Base-by-base conservation (phyloP, 305 asterid genomes). In the Caryopteris hybrid region DNA sequence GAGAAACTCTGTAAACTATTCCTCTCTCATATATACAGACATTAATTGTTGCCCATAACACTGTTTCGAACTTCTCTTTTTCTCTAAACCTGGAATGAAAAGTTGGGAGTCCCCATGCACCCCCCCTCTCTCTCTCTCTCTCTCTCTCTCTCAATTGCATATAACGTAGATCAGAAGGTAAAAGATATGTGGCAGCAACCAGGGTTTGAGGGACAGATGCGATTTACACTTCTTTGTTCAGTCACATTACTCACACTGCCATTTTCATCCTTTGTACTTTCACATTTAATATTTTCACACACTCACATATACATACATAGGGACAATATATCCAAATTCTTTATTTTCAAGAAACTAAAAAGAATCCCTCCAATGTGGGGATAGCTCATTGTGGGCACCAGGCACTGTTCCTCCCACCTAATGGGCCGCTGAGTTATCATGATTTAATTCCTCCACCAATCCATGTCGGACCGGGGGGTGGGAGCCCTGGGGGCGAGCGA, bases 101-200 rank as follows among this genome's bases (percentile, higher is more conserved):
- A 62, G 29, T 45, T 29, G 70, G 64, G 48, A 76, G 71, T 78
- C 59, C 75, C 85, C 61, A 70, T 57, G 74, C 67, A 43, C 4
- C 31, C 1, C 11, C 10, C n/a, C 20, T 20, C 47, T 64, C 21
- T 16, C 21, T 25, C 27, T 13, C 45, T 58, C 55, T 61, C 41
- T 8, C n/a, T 21, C 25, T 68, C 34, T 33, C 36, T n/a, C 38
- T 20, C 20, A 16, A 25, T 52, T 14, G 65, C 67, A 70, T 39
- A 69, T 82, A 73, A 56, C 88, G 87, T 80, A 78, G 57, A 52
- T 66, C 67, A 72, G 82, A 75, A 70, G 90, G 68, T 70, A 86
- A 86, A 79, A 80, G 84, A 82, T 80, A 78, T 67, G 78, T 70
- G 71, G 33, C 20, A 68, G 79, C 70, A 64, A 75, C 6, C 71